Conservation (phyloP, 139 green algal species). For the Haematococcus sp. region DNA sequence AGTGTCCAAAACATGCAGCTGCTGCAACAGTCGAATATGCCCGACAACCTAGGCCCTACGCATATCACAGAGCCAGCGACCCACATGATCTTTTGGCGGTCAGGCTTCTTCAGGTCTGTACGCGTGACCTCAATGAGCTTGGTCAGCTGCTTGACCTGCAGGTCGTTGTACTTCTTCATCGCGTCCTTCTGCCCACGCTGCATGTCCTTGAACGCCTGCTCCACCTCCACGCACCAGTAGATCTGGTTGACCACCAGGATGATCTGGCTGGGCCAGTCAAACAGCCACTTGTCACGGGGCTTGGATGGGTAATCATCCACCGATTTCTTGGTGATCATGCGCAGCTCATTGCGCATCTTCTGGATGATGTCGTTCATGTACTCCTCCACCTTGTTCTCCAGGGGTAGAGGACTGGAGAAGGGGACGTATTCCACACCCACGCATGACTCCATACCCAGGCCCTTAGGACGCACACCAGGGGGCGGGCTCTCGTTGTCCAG, state of each 20-base stretch:
- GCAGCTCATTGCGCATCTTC: slow-evolving; percentile 86
- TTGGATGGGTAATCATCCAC: slow-evolving; percentile 71
- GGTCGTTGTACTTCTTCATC: slow-evolving; percentile 80
- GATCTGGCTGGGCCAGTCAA: slow-evolving; percentile 84
- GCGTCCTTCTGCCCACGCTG: slow-evolving; percentile 60
- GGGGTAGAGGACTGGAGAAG: slow-evolving; percentile 63
- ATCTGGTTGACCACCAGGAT: slow-evolving; percentile 93
- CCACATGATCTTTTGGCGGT: slow-evolving; percentile 67
- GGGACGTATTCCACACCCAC: slow-evolving; percentile 79
- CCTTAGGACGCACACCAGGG: slow-evolving; percentile 59
- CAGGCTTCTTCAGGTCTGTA: slow-evolving; percentile 57
- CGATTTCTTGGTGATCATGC: slow-evolving; percentile 56
- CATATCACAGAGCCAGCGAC: too few species aligned
- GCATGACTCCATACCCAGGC: slow-evolving; percentile 80
- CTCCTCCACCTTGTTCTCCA: slow-evolving; percentile 86
- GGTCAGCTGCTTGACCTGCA: slow-evolving; percentile 84
- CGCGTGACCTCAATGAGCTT: slow-evolving; percentile 75
- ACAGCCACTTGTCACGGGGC: slow-evolving; percentile 76
- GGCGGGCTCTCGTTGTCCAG: slow-evolving; percentile 64
- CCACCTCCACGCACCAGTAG: slow-evolving; percentile 87
- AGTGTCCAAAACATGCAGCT: too few species aligned
- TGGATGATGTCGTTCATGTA: slow-evolving; percentile 86
- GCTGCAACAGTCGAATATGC: too few species aligned
- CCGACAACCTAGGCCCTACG: too few species aligned
- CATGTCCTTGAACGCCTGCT: slow-evolving; percentile 71